Base-by-base conservation (phyloP, 169 alveolate species). In the Eimeria necatrix region DNA sequence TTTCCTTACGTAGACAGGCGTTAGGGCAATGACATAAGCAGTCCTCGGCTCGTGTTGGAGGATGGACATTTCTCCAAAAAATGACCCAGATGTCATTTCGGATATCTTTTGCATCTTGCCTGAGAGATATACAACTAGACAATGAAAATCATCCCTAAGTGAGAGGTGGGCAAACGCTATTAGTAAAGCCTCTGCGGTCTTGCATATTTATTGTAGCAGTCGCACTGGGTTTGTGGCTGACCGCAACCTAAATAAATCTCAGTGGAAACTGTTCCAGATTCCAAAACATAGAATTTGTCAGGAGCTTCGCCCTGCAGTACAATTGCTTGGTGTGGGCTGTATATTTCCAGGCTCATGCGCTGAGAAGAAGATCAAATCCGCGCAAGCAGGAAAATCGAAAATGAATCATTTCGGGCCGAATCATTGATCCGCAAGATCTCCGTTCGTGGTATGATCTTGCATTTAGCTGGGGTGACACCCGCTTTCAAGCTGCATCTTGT, bases 201-300 rank as follows among this genome's bases (percentile, higher is more conserved):
- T 32, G 41, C 2, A 32, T 32, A 32, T 48, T 46, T 6, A 22
- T 24, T 46, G 46, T 41, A 51, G 84, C 5, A 48, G 46, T 61
- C 93, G 6, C 20, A 76, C n/a, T 4, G 22, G 61, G 20, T 52
- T 46, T n/a, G 86, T 12, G 24, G 9, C 94, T 73, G 53, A 91
- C 95, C 95, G 87, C 91, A 71, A 32, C 98, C 96, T 49, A 96
- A 94, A 60, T 96, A 97, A n/a, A 93, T 68, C 91, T 96, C 96
- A 49, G 95, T 93, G 60, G 98, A 96, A 24, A 95, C 97, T 24
- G 97, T 96, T 20, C 98, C 98, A 3, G 98, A 96, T n/a, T 97
- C 94, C 24, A 97, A 87, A 49, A 95, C 84, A 59, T 90, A 96
- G 60, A 97, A 96, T n/a, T 95, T 95, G 24, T 95, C 95, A 59